phyloP scores from a whole-genome alignment of 495 filamentous ascomycete species.

The Hypoxylon crocopeplum region DNA sequence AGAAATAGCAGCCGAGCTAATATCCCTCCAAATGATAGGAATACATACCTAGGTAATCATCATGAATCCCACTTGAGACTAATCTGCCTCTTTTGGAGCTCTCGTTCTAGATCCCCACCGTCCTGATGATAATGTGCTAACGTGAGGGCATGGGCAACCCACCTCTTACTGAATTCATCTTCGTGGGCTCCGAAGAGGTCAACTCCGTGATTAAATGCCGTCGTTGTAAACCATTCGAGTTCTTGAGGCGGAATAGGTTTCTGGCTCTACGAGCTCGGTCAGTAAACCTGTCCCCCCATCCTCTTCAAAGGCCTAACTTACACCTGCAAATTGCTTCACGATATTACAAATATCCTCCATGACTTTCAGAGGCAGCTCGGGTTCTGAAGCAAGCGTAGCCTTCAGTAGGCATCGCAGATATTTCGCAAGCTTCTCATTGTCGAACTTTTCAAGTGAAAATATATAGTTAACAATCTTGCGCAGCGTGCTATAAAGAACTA shows the following conservation, averaged over 20 bases:
- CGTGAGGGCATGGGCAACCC: conserved; percentile 70
- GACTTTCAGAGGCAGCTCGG: conserved; percentile 57
- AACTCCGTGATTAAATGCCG: conserved; percentile 76
- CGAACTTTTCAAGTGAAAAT: conserved; percentile 59
- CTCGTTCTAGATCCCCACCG: conserved; percentile 55
- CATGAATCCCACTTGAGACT: conserved; percentile 55
- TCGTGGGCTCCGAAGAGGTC: conserved; percentile 69
- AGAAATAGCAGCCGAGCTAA: no score
- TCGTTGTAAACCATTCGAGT: conserved; percentile 77
- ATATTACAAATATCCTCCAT: conserved; percentile 62
- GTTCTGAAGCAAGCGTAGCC: conserved; percentile 59
- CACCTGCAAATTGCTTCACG: conserved; percentile 51
- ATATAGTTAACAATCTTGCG: conserved; percentile 69
- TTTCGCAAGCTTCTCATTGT: conserved; percentile 64
- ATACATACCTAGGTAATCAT: not conserved
- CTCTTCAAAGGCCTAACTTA: conserved; percentile 27
- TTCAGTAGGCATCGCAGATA: conserved; percentile 79
- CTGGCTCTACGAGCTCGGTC: conserved; percentile 41
- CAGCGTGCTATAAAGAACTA: conserved; percentile 57
- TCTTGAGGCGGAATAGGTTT: conserved; percentile 71
- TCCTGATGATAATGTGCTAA: conserved; percentile 64
- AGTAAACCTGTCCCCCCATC: not conserved
- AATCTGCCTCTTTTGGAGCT: conserved; percentile 61
- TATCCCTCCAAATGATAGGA: no score
- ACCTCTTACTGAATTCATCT: conserved; percentile 63